Evolutionary conservation across 345 rosid genomes (phyloP), one percentile per base, ranked within the genome.

Genomic region (Bruguiera sexangula): DNA sequence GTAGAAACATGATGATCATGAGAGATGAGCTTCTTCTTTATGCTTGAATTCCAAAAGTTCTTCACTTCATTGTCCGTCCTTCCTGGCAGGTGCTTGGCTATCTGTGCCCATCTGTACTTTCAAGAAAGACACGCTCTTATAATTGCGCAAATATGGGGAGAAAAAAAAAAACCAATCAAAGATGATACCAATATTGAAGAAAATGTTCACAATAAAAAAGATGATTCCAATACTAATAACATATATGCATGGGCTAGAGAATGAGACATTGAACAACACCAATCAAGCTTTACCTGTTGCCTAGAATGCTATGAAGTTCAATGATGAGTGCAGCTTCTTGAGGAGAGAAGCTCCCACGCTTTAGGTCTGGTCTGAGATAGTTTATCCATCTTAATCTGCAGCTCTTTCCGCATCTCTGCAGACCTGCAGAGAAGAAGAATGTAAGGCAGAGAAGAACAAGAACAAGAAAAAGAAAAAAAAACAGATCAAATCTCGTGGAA

Each of bases 341-440:
- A 51, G 92, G 89, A 68, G 99, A 90, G 81, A 95, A 95, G 81
- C 94, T 90, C 63, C 99, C 99, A 55, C 98, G 92, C 77, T 95
- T 95, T 27, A 95, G 80, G 75, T 95, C 98, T 16, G 99, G 99
- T 63, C 99, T 75, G 15, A 95, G 80, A 75, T 95, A 95, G 73
- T 95, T 94, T 75, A 94, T 94, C 98, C 98, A 94, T 78, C 97
- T 83, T 63, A 94, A 75, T 64, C 99, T 92, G 85, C 99, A 95
- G 65, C 99, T 95, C 85, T 92, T 95, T 27, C 99, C 99, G 79
- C 99, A 95, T 82, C 99, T 85, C 65, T 92, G 91, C 53, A 95
- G 76, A 22, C 99, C 99, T 95, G 76, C 43, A 69, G 21, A 36
- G 58, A 43, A 53, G 56, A 66, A n/a, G 13, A 57, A 75, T 50